Conservation (phyloP, 23 red algal species). For the Cyanidioschyzon merolae region DNA sequence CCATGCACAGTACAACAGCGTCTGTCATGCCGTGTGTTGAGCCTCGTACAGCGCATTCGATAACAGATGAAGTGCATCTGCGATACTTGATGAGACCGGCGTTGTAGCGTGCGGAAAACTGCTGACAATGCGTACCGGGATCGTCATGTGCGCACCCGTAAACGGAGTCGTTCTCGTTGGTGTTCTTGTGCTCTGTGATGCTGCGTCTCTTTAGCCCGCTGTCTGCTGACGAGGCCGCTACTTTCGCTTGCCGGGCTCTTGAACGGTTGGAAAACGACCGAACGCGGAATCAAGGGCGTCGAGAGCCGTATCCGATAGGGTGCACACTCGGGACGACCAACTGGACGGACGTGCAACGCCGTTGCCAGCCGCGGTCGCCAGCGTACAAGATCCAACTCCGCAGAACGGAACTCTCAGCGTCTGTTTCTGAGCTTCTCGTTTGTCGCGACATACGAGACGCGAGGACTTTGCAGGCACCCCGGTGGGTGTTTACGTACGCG, state of each 20-base stretch:
- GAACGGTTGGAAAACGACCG: not conserved
- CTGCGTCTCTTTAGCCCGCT: not conserved
- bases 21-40: too few relatives aligned
- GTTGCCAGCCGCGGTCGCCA: not conserved
- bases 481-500: not conserved
- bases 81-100: too few relatives aligned
- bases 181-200: too few relatives aligned
- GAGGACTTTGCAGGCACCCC: not conserved
- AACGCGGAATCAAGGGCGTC: not conserved
- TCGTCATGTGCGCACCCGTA: too few relatives aligned
- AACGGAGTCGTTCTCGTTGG: too few relatives aligned
- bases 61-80: too few relatives aligned
- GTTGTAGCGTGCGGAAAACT: too few relatives aligned
- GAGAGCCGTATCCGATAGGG: not conserved
- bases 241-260: not conserved
- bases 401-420: not conserved
- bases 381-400: not conserved
- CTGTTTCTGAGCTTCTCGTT: not conserved
- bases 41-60: too few relatives aligned
- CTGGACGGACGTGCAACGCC: not conserved
- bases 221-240: not conserved
- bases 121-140: too few relatives aligned
- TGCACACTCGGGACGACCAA: not conserved
- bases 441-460: not conserved
- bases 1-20: too few relatives aligned